Conservation (phyloP, 176 grass and related monocot genomes). For the Rhynchospora breviuscula region DNA sequence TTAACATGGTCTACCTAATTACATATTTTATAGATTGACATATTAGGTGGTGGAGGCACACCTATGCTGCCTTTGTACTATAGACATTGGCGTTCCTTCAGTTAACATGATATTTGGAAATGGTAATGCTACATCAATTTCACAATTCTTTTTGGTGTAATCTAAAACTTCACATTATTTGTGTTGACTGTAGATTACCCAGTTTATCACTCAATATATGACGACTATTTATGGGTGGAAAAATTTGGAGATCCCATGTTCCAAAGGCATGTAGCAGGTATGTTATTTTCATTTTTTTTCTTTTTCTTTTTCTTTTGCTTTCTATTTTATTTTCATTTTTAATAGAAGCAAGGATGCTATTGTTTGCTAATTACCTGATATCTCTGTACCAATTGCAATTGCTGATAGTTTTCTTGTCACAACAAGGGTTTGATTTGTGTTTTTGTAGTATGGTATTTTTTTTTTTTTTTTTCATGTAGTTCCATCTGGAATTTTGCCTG, state of each 20-base stretch:
- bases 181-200: slow-evolving; percentile 45
- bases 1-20: background rate
- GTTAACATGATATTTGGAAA: slow-evolving; percentile 66
- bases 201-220: slow-evolving; percentile 79
- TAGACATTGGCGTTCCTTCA: slow-evolving; percentile 76
- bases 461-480: background rate
- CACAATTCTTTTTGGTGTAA: background rate
- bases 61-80: slow-evolving; percentile 66
- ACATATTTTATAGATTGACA: slow-evolving; percentile 46
- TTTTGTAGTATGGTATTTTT: no score
- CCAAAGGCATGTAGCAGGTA: slow-evolving; percentile 75
- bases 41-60: slow-evolving; percentile 67
- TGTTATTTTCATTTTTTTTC: background rate
- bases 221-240: slow-evolving; percentile 79
- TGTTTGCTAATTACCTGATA: no score
- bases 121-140: slow-evolving; percentile 29
- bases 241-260: slow-evolving; percentile 85
- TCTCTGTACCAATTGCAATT: background rate
- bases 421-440: background rate
- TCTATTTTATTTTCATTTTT: background rate
- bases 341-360: background rate
- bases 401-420: background rate
- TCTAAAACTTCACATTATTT: background rate
- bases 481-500: background rate
- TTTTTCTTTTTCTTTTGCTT: background rate